Evolutionary conservation across 257 asterid genomes (phyloP).

Genomic region (Lithospermum erythrorhizon): DNA sequence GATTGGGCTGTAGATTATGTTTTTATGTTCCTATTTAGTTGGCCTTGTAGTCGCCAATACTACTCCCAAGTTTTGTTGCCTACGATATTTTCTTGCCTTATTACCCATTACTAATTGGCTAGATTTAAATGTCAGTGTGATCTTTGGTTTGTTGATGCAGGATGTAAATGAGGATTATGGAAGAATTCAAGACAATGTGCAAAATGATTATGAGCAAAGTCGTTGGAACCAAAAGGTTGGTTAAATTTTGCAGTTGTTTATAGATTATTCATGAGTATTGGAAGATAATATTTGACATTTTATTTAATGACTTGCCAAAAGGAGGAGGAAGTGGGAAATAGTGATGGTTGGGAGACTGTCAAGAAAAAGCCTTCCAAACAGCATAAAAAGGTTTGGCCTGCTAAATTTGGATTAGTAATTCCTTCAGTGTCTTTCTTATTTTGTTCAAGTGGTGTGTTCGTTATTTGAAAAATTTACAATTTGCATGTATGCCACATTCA

Average conservation of each 20-base stretch:
- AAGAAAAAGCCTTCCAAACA: slow-evolving; percentile 43
- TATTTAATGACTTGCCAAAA: slow-evolving; percentile 15
- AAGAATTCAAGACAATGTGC: slow-evolving; percentile 14
- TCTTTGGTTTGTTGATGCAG: slow-evolving; percentile 5
- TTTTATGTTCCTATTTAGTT: background rate
- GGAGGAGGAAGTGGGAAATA: slow-evolving; percentile 34
- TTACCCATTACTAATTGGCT: no score
- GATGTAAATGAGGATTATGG: slow-evolving; percentile 9
- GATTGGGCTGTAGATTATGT: background rate
- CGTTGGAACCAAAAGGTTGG: slow-evolving; percentile 18
- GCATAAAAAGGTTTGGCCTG: slow-evolving; percentile 42
- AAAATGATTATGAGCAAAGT: slow-evolving; percentile 12
- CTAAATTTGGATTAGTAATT: background rate
- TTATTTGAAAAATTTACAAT: background rate
- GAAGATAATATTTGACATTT: slow-evolving; percentile 1
- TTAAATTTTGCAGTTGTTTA: slow-evolving; percentile 9
- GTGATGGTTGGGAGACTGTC: slow-evolving; percentile 80
- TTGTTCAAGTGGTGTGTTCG: background rate
- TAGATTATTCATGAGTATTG: slow-evolving; percentile 6
- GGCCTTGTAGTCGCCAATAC: background rate
- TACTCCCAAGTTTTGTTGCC: background rate
- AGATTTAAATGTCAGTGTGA: background rate
- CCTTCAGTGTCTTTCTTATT: slow-evolving; percentile 1
- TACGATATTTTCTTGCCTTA: background rate
- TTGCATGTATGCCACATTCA: background rate